These are phyloP conservation scores for Tylopilus cervinicoccineus DNA, from an alignment of 768 basidiomycete species.

Conservation along the genomic window DNA sequence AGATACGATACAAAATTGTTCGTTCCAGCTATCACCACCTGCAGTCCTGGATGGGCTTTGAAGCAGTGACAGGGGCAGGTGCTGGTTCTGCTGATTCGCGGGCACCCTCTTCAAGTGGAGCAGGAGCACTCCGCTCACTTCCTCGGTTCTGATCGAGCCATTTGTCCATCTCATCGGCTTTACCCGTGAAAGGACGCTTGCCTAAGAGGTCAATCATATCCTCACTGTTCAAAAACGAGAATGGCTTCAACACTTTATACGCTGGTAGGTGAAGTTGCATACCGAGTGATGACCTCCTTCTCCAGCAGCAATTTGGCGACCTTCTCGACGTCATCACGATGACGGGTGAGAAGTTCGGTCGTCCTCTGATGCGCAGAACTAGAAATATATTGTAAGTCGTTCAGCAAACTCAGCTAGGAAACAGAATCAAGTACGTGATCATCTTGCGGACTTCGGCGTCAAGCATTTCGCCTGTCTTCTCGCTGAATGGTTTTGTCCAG, in stretches of 20 bases:
- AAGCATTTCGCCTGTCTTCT: slow-evolving; percentile 93
- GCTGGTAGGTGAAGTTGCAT: slow-evolving; percentile 20
- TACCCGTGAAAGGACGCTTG: slow-evolving; percentile 74
- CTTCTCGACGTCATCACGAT: slow-evolving; percentile 88
- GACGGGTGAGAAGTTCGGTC: slow-evolving; percentile 70
- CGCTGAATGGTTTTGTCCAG: slow-evolving; percentile 98
- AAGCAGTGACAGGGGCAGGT: slow-evolving; percentile 48
- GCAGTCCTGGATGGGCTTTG: slow-evolving; percentile 34
- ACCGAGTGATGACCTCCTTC: slow-evolving; percentile 95
- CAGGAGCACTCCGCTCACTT: slow-evolving; percentile 56
- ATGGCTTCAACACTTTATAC: background rate
- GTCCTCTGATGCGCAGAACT: slow-evolving; percentile 83
- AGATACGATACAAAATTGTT: slow-evolving; percentile 22
- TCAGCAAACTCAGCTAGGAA: background rate
- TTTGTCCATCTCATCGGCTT: slow-evolving; percentile 92
- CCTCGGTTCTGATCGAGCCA: slow-evolving; percentile 85
- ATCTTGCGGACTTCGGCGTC: slow-evolving; percentile 92
- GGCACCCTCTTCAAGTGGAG: slow-evolving; percentile 51
- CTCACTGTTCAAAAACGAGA: slow-evolving; percentile 46
- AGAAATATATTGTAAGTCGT: slow-evolving; percentile 9
- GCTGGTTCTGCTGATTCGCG: slow-evolving; percentile 38
- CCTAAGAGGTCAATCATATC: slow-evolving; percentile 84
- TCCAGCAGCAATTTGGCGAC: slow-evolving; percentile 87
- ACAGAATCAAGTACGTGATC: slow-evolving; percentile 60
- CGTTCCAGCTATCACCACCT: slow-evolving; percentile 11